Base-by-base conservation (phyloP, 2,329 filamentous ascomycete genomes). In the Pseudogymnoascus sp. region DNA sequence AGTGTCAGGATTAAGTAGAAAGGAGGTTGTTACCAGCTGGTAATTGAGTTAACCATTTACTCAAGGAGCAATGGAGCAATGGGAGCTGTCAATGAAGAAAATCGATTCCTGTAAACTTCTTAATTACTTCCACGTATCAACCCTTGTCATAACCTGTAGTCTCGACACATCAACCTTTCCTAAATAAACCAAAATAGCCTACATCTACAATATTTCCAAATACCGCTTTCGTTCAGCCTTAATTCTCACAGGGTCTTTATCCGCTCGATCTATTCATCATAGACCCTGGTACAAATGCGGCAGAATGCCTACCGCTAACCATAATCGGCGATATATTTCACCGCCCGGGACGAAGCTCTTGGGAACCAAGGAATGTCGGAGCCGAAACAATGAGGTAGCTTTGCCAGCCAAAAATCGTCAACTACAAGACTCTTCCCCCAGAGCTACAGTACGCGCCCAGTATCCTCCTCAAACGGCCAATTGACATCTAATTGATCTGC, bases 351-450 rank as follows among this genome's bases (percentile, higher is more conserved):
- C 26, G 47, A 57, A 57, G 47, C 50, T 57, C 50, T 7, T 33
- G 50, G 15, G 17, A 57, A 57, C 50, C 50, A 57, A 57, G 50
- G 50, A 57, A 57, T 57, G 28, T 57, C 50, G 50, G 50, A 57
- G 50, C 50, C 50, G 50, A 57, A 57, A 57, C 50, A 57, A 57
- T 33, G 50, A 57, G 50, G 50, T 57, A 57, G 50, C 28, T 57
- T 57, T 57, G 50, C 50, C 50, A 57, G 47, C 47, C 47, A 57
- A 57, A 57, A 57, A 57, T 57, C 50, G 26, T 21, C 28, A 57
- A 57, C 50, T 33, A 57, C 50, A 33, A 57, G 50, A 33, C 50
- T 57, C 50, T 33, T 57, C 26, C 28, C 50, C 28, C 28, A 57
- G 50, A 57, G 50, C 50, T 17, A 57, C 50, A 57, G 50, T 57